Evolutionary conservation across 2,329 filamentous ascomycete species (phyloP).

Genomic region (Stachybotrys chlorohalonatus): DNA sequence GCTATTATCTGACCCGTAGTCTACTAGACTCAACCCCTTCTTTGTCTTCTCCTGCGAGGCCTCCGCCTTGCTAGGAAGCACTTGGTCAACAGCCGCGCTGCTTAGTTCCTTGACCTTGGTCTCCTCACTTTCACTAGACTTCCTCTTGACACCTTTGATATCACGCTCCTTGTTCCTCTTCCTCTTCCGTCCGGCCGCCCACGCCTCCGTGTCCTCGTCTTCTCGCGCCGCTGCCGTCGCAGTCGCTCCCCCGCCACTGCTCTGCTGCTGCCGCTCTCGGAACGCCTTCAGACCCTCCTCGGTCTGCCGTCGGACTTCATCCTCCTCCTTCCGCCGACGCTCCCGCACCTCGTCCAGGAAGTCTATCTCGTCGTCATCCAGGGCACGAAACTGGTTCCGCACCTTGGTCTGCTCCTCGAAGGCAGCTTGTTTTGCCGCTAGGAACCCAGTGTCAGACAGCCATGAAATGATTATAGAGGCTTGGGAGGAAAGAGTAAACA

Average conservation of each 20-base stretch:
- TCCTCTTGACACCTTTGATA: constrained; percentile 21
- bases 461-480: neutral
- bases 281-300: constrained; percentile 49
- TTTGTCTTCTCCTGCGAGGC: constrained; percentile 8
- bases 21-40: constrained; percentile 34
- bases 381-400: constrained; percentile 66
- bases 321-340: constrained; percentile 43
- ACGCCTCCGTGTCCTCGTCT: constrained; percentile 18
- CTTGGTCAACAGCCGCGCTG: neutral
- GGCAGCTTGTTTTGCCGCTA: constrained; percentile 71
- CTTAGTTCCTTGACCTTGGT: constrained; percentile 2
- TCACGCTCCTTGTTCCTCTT: constrained; percentile 26
- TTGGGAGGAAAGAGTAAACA: constrained; percentile 1
- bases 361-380: constrained; percentile 72
- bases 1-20: constrained; percentile 44
- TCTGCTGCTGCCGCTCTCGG: constrained; percentile 36
- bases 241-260: constrained; percentile 11
- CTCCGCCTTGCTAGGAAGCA: constrained; percentile 5
- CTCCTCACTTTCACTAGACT: constrained; percentile 8
- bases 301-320: constrained; percentile 42
- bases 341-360: constrained; percentile 56
- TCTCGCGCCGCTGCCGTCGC: constrained; percentile 11
- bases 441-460: neutral
- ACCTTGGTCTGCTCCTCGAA: constrained; percentile 67
- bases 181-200: constrained; percentile 26